phyloP scores from a whole-genome alignment of 2,329 filamentous ascomycete species.

The Orbilia brochopaga region DNA sequence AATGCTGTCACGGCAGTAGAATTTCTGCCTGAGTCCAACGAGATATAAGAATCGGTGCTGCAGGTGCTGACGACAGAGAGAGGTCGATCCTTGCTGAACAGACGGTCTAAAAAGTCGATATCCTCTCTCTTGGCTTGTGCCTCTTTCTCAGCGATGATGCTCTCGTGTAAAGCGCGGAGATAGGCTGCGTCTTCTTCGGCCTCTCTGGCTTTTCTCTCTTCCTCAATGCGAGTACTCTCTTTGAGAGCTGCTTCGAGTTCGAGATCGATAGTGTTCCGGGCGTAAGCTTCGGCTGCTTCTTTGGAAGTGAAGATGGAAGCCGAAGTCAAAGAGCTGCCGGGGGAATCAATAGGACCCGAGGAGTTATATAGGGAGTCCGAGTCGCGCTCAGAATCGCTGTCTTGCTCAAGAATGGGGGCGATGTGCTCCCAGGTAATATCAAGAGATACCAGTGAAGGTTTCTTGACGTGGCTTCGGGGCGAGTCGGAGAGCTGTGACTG shows the following conservation, averaged over 20 bases:
- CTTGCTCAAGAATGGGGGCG: slow-evolving; percentile 44
- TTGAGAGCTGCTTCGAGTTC: slow-evolving; percentile 48
- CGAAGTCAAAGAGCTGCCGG: slow-evolving; percentile 39
- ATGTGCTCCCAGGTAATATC: slow-evolving; percentile 28
- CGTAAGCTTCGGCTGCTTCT: slow-evolving; percentile 44
- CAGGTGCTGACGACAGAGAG: slow-evolving; percentile 42
- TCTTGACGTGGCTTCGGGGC: slow-evolving; percentile 41
- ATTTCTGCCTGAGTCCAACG: slow-evolving; percentile 23
- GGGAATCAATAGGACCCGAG: slow-evolving; percentile 28
- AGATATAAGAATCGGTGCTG: slow-evolving; percentile 41
- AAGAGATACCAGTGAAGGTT: slow-evolving; percentile 50
- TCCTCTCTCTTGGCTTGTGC: slow-evolving; percentile 45
- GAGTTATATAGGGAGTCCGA: slow-evolving; percentile 44
- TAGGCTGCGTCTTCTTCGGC: slow-evolving; percentile 46
- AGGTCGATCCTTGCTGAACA: slow-evolving; percentile 40
- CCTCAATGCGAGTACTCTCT: slow-evolving; percentile 42
- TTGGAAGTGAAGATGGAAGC: slow-evolving; percentile 42
- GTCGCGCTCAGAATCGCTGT: slow-evolving; percentile 22
- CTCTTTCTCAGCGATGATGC: slow-evolving; percentile 46
- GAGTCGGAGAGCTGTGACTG: slow-evolving; percentile 8
- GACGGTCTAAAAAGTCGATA: slow-evolving; percentile 41
- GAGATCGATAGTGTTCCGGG: slow-evolving; percentile 43
- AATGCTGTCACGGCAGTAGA: slow-evolving; percentile 39
- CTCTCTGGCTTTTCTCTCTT: slow-evolving; percentile 37
- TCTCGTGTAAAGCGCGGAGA: slow-evolving; percentile 43